Evolutionary conservation across 1,139 yeast genomes (phyloP).

Genomic region (Geotrichum phurueaensis): DNA sequence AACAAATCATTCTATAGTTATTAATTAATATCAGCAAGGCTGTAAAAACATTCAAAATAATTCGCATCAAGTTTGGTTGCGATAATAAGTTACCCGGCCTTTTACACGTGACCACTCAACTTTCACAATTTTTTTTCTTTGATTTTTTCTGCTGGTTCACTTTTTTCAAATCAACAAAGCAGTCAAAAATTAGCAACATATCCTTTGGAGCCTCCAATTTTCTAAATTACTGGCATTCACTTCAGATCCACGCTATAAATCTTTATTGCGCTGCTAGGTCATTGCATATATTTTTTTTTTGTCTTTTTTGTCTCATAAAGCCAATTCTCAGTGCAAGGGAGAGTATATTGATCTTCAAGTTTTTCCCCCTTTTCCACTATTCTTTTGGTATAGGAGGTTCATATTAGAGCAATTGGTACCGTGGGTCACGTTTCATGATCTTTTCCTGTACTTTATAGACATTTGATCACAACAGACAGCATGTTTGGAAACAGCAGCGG

Average conservation of each 20-base stretch:
- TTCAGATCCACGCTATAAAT: background rate
- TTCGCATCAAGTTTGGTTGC: background rate
- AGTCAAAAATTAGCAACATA: background rate
- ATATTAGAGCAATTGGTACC: background rate
- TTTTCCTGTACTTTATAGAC: background rate
- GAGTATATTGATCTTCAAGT: background rate
- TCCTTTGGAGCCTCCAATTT: background rate
- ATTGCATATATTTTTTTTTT: background rate
- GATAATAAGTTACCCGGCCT: background rate
- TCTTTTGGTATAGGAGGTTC: background rate
- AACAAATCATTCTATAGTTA: too few relatives aligned
- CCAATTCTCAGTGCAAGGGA: background rate
- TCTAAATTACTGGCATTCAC: background rate
- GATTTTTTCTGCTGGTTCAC: background rate
- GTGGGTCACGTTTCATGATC: background rate
- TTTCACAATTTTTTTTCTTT: background rate
- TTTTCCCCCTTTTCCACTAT: background rate
- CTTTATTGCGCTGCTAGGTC: background rate
- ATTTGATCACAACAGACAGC: background rate
- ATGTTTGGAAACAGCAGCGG: constrained; percentile 10
- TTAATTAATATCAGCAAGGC: too few relatives aligned
- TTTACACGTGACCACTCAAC: background rate
- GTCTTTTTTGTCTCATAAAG: background rate
- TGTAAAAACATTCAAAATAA: background rate
- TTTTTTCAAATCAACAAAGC: background rate